Conservation (phyloP, 345 rosid genomes). For the Odontarrhena argentea region DNA sequence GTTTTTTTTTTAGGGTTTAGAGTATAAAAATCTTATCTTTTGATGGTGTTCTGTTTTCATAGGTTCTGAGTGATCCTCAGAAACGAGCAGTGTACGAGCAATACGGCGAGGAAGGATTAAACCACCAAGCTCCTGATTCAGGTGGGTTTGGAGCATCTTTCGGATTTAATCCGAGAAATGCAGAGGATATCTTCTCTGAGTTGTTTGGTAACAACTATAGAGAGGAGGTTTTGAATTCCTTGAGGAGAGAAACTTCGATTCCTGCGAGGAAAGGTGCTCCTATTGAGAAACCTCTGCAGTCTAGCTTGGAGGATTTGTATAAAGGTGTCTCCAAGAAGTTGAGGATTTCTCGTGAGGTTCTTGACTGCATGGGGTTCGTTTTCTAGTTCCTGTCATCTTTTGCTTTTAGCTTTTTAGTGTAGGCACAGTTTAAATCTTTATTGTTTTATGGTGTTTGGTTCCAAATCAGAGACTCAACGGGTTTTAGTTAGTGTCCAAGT, state of each 20-base stretch:
- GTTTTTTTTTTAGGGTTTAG: neutral
- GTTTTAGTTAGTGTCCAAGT: constrained; percentile 3
- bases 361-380: constrained; percentile 69
- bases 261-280: constrained; percentile 59
- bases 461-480: neutral
- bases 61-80: constrained; percentile 85
- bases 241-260: constrained; percentile 47
- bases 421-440: neutral
- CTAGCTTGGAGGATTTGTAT: constrained; percentile 75
- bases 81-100: constrained; percentile 82
- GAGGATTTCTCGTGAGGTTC: constrained; percentile 82
- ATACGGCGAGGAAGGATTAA: constrained; percentile 85
- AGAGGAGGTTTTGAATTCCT: constrained; percentile 59
- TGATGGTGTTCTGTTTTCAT: neutral
- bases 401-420: neutral
- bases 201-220: constrained; percentile 72
- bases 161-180: constrained; percentile 69
- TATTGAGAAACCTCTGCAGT: constrained; percentile 59
- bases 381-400: neutral
- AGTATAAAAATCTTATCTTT: too few relatives aligned
- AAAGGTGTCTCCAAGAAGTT: constrained; percentile 77
- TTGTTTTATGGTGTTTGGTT: neutral
- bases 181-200: constrained; percentile 73
- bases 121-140: constrained; percentile 58
- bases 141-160: constrained; percentile 44